phyloP scores from a whole-genome alignment of 2,329 filamentous ascomycete species.

The Aspergillus arachidicola region DNA sequence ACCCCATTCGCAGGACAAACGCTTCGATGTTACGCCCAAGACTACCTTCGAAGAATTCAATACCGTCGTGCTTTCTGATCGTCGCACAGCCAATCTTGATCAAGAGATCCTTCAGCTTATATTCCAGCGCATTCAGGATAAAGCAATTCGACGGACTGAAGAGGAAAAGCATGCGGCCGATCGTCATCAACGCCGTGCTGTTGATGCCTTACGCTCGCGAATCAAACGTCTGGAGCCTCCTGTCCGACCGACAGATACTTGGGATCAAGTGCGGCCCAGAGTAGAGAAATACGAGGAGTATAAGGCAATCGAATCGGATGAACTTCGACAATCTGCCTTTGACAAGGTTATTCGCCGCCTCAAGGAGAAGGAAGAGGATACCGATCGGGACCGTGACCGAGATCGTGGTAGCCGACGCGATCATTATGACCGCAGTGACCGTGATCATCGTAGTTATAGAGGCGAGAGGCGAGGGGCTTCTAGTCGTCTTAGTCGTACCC shows the following conservation, averaged over 20 bases:
- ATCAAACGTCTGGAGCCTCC: constrained; percentile 92
- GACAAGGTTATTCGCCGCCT: constrained; percentile 89
- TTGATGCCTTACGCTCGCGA: constrained; percentile 80
- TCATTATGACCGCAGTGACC: constrained; percentile 55
- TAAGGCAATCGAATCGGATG: constrained; percentile 78
- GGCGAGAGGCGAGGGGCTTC: constrained; percentile 43
- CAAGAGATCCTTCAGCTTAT: constrained; percentile 77
- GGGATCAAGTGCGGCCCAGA: constrained; percentile 81
- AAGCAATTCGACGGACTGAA: constrained; percentile 77
- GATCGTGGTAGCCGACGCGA: constrained; percentile 55
- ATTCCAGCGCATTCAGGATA: constrained; percentile 86
- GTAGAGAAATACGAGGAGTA: constrained; percentile 83
- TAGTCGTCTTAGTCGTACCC: constrained; percentile 74
- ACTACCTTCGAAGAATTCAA: constrained; percentile 90
- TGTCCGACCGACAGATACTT: constrained; percentile 75
- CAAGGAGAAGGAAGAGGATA: constrained; percentile 87
- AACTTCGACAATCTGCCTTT: constrained; percentile 79
- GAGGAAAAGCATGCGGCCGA: constrained; percentile 82
- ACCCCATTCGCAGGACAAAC: constrained; percentile 67
- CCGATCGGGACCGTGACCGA: constrained; percentile 62
- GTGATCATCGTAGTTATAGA: constrained; percentile 55
- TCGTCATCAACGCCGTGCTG: constrained; percentile 78
- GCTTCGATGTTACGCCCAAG: constrained; percentile 83
- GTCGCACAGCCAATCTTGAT: constrained; percentile 84
- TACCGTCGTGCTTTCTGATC: constrained; percentile 78